Evolutionary conservation across 805 yeast species (phyloP), one percentile per base, ranked within the genome.

Genomic region (Torulaspora quercuum): DNA sequence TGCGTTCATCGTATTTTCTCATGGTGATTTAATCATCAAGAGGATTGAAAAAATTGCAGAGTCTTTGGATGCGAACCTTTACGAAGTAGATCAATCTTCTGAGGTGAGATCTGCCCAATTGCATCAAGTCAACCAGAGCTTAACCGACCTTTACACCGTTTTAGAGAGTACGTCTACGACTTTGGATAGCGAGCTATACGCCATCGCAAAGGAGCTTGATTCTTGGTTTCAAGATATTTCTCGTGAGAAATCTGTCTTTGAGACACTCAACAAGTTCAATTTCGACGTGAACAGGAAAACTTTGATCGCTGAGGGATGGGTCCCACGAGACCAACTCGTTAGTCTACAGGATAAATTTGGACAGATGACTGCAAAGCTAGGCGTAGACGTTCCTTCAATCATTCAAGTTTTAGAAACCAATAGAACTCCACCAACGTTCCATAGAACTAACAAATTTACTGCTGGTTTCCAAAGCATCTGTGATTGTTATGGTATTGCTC

Each of bases 401-500:
- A 64, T 78, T 15, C 80, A 81, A 55, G 76, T 77, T 14, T 59
- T 84, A 37, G 64, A 72, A 32, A 83, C 90, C 0, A 76, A 75
- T 39, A 73, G 75, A 53, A 73, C 76, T 4, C 88, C 87, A 9
- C 87, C 84, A 29, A 81, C 88, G 2, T 81, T 64, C 64, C 86
- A 80, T 53, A 75, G 73, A 43, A 73, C 80, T 7, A 82, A 80
- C 60, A 80, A 80, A 56, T 76, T 82, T 49, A 81, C 88, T 3
- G 66, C 58, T 7, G 85, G 82, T 1, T 81, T 76, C 65, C 89
- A 82, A 59, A 67, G 69, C 47, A 81, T 82, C 46, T 75, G 77
- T 50, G 88, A 81, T 57, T 82, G 86, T n/a, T 82, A 81, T 50
- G 88, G 88, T 51, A 72, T 80, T 37, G 85, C 87, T 7, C 77